Conservation (phyloP, 805 yeast genomes). For the Kodamaea neixiangensis region DNA sequence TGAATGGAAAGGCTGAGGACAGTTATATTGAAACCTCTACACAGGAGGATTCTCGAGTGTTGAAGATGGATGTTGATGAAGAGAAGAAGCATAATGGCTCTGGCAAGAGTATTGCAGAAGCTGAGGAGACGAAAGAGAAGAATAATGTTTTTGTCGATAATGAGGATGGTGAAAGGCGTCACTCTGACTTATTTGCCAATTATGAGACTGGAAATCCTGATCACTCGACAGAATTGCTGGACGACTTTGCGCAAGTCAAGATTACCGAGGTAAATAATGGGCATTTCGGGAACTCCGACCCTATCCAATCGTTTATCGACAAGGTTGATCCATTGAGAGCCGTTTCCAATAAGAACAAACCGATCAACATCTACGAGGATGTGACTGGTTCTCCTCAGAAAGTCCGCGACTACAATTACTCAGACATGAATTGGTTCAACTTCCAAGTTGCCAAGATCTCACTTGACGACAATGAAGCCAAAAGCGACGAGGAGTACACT, state of each 20-base stretch:
- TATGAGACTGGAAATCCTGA: constrained; percentile 6
- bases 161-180: constrained; percentile 1
- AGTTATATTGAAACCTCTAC: background rate
- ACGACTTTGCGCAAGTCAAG: constrained; percentile 34
- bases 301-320: constrained; percentile 37
- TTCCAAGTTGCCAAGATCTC: constrained; percentile 33
- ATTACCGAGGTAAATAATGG: constrained; percentile 22
- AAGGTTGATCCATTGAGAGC: constrained; percentile 44
- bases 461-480: constrained; percentile 11
- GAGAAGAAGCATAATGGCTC: constrained; percentile 2
- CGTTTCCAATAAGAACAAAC: constrained; percentile 34
- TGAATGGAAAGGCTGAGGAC: background rate
- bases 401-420: constrained; percentile 30
- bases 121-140: constrained; percentile 1
- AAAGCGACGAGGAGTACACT: constrained; percentile 13
- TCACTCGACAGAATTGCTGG: constrained; percentile 22
- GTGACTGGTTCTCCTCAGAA: constrained; percentile 39
- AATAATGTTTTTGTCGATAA: constrained; percentile 7
- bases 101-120: background rate
- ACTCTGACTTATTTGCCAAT: constrained; percentile 12
- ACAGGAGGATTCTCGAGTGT: background rate
- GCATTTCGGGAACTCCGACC: constrained; percentile 8
- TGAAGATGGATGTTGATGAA: constrained; percentile 6
- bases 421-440: constrained; percentile 42
- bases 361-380: constrained; percentile 45